These are phyloP conservation scores for Ajuga chamaepitys DNA, from an alignment of 257 asterid species.

Conservation along the genomic window DNA sequence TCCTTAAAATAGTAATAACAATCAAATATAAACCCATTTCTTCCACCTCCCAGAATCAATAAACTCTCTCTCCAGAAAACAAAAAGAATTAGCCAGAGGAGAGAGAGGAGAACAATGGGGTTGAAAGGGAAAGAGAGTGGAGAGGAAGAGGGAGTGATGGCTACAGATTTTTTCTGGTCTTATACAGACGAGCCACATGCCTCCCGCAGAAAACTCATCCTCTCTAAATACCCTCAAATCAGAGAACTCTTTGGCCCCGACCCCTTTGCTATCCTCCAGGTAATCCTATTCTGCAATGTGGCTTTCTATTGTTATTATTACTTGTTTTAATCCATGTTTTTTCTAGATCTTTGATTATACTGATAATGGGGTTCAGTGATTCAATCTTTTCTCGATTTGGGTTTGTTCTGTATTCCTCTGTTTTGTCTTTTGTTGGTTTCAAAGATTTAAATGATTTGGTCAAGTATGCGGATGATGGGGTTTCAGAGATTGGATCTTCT, in stretches of 20 bases:
- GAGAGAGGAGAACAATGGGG: constrained; percentile 34
- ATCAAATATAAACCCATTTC: background rate
- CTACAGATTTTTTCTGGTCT: constrained; percentile 85
- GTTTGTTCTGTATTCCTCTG: too few species aligned
- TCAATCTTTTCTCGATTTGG: background rate
- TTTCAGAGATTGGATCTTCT: too few species aligned
- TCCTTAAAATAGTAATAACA: background rate
- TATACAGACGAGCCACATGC: constrained; percentile 94
- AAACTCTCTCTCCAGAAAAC: background rate
- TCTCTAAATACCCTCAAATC: constrained; percentile 87
- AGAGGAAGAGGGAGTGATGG: constrained; percentile 59
- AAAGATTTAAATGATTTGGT: too few species aligned
- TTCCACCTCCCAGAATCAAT: background rate
- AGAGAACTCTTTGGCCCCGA: constrained; percentile 82
- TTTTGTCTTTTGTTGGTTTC: constrained; percentile 5
- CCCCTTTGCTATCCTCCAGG: constrained; percentile 81
- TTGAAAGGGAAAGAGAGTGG: constrained; percentile 33
- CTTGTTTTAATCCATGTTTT: background rate
- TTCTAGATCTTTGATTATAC: constrained; percentile 1
- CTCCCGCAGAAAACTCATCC: constrained; percentile 80
- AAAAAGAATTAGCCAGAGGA: background rate
- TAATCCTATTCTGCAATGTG: constrained; percentile 6
- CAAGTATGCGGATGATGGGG: too few species aligned
- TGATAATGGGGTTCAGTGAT: background rate
- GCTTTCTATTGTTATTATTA: background rate